Evolutionary conservation across 2,329 filamentous ascomycete genomes (phyloP).

Genomic region (Hymenoscyphus scutula): DNA sequence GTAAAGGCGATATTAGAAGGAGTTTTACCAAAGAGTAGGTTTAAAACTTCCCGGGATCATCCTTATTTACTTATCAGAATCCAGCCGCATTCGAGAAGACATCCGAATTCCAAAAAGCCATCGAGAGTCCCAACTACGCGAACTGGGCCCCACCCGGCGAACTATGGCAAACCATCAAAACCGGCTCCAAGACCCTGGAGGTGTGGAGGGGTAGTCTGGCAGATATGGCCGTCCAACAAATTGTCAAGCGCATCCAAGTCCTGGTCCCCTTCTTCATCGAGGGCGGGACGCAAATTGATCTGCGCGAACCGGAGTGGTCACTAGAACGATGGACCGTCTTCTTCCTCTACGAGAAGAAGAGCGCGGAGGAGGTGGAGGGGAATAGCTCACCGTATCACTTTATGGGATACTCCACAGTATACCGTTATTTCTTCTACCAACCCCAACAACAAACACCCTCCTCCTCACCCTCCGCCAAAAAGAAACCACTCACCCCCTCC

Average conservation of each 20-base stretch:
- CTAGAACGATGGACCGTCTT: slow-evolving; percentile 88
- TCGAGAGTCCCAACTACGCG: slow-evolving; percentile 44
- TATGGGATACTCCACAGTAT: slow-evolving; percentile 86
- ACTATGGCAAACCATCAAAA: slow-evolving; percentile 62
- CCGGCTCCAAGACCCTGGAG: slow-evolving; percentile 67
- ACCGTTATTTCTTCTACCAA: slow-evolving; percentile 73
- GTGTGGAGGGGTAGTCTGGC: slow-evolving; percentile 78
- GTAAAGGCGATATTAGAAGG: slow-evolving; percentile 53
- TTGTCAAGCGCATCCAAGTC: slow-evolving; percentile 80
- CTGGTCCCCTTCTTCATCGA: slow-evolving; percentile 87
- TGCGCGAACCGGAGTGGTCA: slow-evolving; percentile 70
- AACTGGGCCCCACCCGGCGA: slow-evolving; percentile 72
- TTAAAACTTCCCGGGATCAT: too few species aligned
- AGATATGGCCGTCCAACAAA: slow-evolving; percentile 64
- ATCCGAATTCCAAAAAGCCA: slow-evolving; percentile 58
- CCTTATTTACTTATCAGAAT: slow-evolving; percentile 7
- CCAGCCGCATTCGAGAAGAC: slow-evolving; percentile 65
- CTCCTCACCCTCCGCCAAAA: slow-evolving; percentile 37
- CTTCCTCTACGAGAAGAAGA: slow-evolving; percentile 71
- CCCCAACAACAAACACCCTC: slow-evolving; percentile 48
- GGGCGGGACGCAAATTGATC: slow-evolving; percentile 73
- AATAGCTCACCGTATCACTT: slow-evolving; percentile 67
- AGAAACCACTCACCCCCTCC: slow-evolving; percentile 34
- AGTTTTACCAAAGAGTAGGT: slow-evolving; percentile 65
- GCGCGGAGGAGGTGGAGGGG: slow-evolving; percentile 39